Conservation (phyloP, 495 filamentous ascomycete genomes). For the Trichoderma gamsii region DNA sequence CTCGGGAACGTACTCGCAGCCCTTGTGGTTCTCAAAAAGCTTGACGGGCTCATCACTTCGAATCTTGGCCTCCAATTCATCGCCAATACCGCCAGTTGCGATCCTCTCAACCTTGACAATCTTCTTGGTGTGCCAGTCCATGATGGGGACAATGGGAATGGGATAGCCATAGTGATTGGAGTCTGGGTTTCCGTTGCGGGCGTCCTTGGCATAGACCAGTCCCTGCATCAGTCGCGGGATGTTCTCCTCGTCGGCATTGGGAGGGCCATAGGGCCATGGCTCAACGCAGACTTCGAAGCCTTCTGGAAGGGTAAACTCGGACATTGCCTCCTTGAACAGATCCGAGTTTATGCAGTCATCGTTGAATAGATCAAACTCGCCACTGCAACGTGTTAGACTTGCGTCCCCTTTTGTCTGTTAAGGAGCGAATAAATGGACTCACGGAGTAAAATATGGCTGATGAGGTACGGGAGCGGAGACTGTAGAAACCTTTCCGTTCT, state of each 20-base stretch:
- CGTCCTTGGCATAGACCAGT: conserved; percentile 44
- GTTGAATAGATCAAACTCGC: conserved; percentile 58
- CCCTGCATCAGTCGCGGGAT: conserved; percentile 46
- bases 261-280: conserved; percentile 65
- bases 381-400: conserved; percentile 28
- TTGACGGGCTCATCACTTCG: conserved; percentile 25
- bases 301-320: conserved; percentile 56
- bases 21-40: conserved; percentile 37
- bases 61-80: conserved; percentile 20
- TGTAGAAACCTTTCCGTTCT: conserved; percentile 40
- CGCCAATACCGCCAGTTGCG: conserved; percentile 44
- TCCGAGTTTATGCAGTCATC: conserved; percentile 54
- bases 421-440: conserved; percentile 28
- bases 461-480: conserved; percentile 51
- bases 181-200: conserved; percentile 41
- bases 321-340: conserved; percentile 54
- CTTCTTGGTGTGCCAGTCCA: conserved; percentile 47
- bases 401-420: not conserved
- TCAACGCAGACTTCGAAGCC: conserved; percentile 61
- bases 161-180: conserved; percentile 53
- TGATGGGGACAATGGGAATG: conserved; percentile 50
- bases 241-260: conserved; percentile 52
- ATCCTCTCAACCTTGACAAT: conserved; percentile 49
- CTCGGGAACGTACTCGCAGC: conserved; percentile 50
- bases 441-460: conserved; percentile 58